These are phyloP conservation scores for Monosporascus sp. DNA, from an alignment of 2,329 filamentous ascomycete species.

Conservation along the genomic window DNA sequence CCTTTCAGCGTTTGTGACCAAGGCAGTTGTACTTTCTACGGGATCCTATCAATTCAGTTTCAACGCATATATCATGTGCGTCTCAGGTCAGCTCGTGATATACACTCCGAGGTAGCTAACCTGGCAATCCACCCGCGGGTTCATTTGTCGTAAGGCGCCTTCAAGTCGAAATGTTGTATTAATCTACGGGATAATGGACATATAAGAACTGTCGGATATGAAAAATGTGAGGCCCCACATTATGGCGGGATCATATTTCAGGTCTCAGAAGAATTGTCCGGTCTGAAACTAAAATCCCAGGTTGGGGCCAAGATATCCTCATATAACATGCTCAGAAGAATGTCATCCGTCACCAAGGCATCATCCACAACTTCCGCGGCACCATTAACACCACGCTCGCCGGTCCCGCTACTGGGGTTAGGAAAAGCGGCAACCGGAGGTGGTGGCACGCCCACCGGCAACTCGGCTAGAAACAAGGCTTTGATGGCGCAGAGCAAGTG, in stretches of 20 bases:
- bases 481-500: constrained; percentile 14
- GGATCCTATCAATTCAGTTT: too few relatives aligned
- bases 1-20: too few relatives aligned
- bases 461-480: constrained; percentile 14
- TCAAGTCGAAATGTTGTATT: background rate
- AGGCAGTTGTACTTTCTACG: too few relatives aligned
- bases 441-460: background rate
- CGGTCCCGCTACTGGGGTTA: background rate
- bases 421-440: background rate
- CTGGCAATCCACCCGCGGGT: too few relatives aligned
- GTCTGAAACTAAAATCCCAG: constrained; percentile 7
- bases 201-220: constrained; percentile 7
- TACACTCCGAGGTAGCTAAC: too few relatives aligned
- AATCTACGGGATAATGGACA: constrained; percentile 3
- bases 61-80: too few relatives aligned
- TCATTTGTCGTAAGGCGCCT: too few relatives aligned
- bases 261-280: too few relatives aligned
- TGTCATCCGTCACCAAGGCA: constrained; percentile 6
- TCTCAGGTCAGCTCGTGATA: too few relatives aligned
- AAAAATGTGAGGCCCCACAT: too few relatives aligned
- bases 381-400: background rate
- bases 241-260: too few relatives aligned
- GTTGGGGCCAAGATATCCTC: constrained; percentile 8
- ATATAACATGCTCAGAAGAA: constrained; percentile 7
- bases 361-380: constrained; percentile 1